Conservation (phyloP, 2,329 filamentous ascomycete genomes). For the Monilinia vaccinii-corymbosi region DNA sequence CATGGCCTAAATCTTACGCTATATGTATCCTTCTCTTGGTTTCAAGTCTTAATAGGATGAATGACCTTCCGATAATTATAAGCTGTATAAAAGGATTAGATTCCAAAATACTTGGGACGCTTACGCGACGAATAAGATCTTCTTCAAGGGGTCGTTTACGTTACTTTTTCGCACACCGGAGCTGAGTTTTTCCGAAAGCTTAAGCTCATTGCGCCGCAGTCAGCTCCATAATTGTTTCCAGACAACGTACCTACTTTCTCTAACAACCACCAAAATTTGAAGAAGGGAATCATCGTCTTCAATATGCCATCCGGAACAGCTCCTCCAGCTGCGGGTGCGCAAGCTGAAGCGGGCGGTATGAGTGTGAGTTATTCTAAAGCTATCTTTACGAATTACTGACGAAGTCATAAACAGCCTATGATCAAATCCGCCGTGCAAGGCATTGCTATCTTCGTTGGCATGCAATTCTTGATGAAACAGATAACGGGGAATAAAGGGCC, state of each 20-base stretch:
- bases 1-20: background rate
- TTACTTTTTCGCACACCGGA: background rate
- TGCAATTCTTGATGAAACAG: slow-evolving; percentile 50
- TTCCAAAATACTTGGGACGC: too few species aligned
- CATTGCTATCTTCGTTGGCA: slow-evolving; percentile 45
- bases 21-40: background rate
- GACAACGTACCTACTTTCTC: background rate
- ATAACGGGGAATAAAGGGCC: slow-evolving; percentile 39
- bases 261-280: background rate
- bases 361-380: slow-evolving; percentile 22
- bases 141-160: background rate
- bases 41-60: background rate
- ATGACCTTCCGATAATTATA: background rate
- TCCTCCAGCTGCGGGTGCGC: slow-evolving; percentile 25
- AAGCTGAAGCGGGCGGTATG: slow-evolving; percentile 24
- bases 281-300: slow-evolving; percentile 6
- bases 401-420: slow-evolving; percentile 20
- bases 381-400: slow-evolving; percentile 11
- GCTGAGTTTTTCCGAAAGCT: background rate
- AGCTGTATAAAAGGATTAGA: background rate
- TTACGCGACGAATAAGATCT: background rate
- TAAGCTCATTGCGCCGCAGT: background rate
- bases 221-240: background rate
- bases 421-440: slow-evolving; percentile 38
- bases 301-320: slow-evolving; percentile 29